Conservation (phyloP, 2,329 filamentous ascomycete genomes). For the Cadophora sp. region DNA sequence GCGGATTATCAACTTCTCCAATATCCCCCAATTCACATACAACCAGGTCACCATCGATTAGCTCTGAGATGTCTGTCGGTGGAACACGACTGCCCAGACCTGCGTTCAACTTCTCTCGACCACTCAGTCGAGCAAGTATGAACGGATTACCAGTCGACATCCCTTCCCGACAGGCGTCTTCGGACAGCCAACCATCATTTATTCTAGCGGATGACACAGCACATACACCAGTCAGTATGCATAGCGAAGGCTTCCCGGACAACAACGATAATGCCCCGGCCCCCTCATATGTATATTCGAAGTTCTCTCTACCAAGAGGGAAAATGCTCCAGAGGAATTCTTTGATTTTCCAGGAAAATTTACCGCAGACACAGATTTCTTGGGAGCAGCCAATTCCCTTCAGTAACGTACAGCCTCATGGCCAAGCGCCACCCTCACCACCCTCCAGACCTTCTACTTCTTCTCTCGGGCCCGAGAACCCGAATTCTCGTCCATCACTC, state of each 20-base stretch:
- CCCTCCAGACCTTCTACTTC: conserved; percentile 67
- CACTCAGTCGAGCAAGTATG: conserved; percentile 76
- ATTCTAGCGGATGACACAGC: conserved; percentile 69
- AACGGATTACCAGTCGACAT: conserved; percentile 55
- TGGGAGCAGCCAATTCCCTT: conserved; percentile 64
- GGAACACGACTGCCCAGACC: conserved; percentile 68
- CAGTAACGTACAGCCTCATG: conserved; percentile 52
- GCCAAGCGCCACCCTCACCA: conserved; percentile 64
- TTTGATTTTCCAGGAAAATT: conserved; percentile 60
- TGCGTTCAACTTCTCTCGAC: conserved; percentile 92
- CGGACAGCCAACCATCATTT: conserved; percentile 68
- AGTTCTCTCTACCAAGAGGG: conserved; percentile 82
- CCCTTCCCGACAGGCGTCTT: conserved; percentile 67
- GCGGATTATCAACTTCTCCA: conserved; percentile 65
- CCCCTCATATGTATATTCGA: conserved; percentile 85
- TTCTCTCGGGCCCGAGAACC: conserved; percentile 41
- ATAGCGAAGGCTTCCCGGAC: conserved; percentile 71
- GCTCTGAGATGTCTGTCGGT: conserved; percentile 77
- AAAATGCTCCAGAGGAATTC: conserved; percentile 77
- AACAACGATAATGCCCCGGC: conserved; percentile 57
- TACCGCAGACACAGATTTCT: conserved; percentile 60
- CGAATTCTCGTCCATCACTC: conserved; percentile 52
- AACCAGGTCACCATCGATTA: conserved; percentile 80
- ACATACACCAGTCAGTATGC: conserved; percentile 75
- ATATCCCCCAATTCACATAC: conserved; percentile 67